These are phyloP conservation scores for Talaromyces atroroseus DNA, from an alignment of 2,329 filamentous ascomycete species.

Conservation along the genomic window DNA sequence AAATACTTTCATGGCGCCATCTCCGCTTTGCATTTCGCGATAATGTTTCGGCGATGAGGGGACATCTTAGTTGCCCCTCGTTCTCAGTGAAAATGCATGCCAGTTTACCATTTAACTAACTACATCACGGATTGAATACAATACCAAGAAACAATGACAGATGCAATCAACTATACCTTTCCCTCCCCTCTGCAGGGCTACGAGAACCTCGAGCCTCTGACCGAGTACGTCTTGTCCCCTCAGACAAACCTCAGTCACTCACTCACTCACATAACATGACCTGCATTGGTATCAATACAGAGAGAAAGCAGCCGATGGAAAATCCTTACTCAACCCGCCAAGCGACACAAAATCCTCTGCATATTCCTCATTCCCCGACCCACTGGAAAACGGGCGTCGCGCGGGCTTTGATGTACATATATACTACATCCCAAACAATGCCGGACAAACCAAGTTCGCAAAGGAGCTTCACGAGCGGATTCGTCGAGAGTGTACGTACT, in stretches of 20 bases:
- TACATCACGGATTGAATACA: not conserved
- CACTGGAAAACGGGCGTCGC: conserved; percentile 59
- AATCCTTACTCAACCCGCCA: conserved; percentile 66
- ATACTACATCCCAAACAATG: conserved; percentile 31
- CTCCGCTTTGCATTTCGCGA: not conserved
- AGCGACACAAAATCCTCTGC: conserved; percentile 58
- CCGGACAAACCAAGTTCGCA: not conserved
- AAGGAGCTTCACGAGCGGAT: conserved; percentile 2
- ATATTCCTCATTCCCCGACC: conserved; percentile 64
- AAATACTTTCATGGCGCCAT: not conserved
- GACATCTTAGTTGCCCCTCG: not conserved
- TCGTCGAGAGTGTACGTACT: not conserved
- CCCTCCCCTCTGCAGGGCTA: conserved; percentile 52
- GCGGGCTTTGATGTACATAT: conserved; percentile 85
- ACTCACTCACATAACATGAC: not conserved
- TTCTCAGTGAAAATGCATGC: not conserved
- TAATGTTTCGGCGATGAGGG: not conserved
- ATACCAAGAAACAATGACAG: conserved; percentile 1
- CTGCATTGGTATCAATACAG: conserved; percentile 23
- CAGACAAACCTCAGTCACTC: not conserved
- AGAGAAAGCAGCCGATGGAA: conserved; percentile 65
- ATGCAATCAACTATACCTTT: conserved; percentile 44
- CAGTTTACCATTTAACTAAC: no score
- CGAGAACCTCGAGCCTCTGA: conserved; percentile 43
- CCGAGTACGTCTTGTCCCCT: conserved; percentile 29